Conservation (phyloP, 2,329 filamentous ascomycete species). For the Fusarium mexicanum region DNA sequence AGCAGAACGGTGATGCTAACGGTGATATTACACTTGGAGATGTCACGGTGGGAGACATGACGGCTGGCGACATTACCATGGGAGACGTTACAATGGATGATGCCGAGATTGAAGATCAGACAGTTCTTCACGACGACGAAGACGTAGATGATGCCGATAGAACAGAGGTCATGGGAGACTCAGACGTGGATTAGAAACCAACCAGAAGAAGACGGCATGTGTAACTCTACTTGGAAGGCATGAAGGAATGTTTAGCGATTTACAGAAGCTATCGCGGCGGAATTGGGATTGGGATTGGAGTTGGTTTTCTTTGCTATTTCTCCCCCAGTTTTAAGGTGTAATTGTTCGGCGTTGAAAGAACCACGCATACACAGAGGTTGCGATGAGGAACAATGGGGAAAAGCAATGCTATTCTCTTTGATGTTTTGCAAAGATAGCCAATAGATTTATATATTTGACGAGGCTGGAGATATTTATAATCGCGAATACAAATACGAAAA, state of each 20-base stretch:
- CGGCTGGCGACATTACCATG: slow-evolving; percentile 41
- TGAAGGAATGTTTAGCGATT: slow-evolving; percentile 29
- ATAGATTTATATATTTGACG: slow-evolving; percentile 19
- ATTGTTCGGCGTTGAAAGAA: slow-evolving; percentile 30
- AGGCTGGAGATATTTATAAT: not conserved
- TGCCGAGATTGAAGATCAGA: slow-evolving; percentile 61
- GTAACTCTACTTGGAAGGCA: slow-evolving; percentile 18
- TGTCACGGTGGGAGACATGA: slow-evolving; percentile 46
- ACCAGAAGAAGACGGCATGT: not conserved
- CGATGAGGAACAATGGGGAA: slow-evolving; percentile 19
- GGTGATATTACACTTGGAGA: slow-evolving; percentile 57
- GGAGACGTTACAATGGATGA: slow-evolving; percentile 61
- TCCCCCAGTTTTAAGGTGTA: slow-evolving; percentile 16
- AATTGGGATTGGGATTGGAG: slow-evolving; percentile 26
- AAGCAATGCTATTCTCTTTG: slow-evolving; percentile 4
- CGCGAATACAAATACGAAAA: slow-evolving; percentile 43
- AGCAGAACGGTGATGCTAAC: slow-evolving; percentile 33
- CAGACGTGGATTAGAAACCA: slow-evolving; percentile 45
- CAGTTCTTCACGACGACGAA: slow-evolving; percentile 52
- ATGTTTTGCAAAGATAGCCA: not conserved
- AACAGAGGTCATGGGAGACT: slow-evolving; percentile 51
- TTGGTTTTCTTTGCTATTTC: slow-evolving; percentile 17
- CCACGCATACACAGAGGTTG: slow-evolving; percentile 6
- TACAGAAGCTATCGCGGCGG: slow-evolving; percentile 9
- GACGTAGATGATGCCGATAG: slow-evolving; percentile 57